Conservation (phyloP, 148 eudicot species). For the Talinum fruticosum region DNA sequence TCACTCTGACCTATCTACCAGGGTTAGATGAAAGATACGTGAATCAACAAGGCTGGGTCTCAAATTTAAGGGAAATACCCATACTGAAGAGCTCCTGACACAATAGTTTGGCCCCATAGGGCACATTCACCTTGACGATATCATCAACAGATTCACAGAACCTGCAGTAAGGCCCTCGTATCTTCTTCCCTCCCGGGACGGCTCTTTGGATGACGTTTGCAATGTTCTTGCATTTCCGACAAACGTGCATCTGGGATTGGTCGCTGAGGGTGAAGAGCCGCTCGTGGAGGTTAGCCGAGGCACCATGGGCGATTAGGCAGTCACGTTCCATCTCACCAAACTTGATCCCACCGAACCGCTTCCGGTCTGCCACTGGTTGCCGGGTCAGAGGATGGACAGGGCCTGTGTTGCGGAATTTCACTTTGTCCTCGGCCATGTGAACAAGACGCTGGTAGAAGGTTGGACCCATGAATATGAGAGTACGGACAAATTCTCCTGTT, state of each 20-base stretch:
- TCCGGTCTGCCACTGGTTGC: conserved; percentile 92
- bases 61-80: conserved; percentile 88
- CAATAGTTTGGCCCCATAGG: conserved; percentile 89
- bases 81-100: conserved; percentile 92
- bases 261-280: conserved; percentile 92
- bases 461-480: conserved; percentile 86
- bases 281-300: conserved; percentile 88
- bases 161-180: conserved; percentile 81
- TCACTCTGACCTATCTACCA: neutral
- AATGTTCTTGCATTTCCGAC: conserved; percentile 58
- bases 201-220: conserved; percentile 73
- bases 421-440: conserved; percentile 97
- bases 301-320: conserved; percentile 94
- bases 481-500: conserved; percentile 67
- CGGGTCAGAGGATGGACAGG: conserved; percentile 93
- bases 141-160: conserved; percentile 77
- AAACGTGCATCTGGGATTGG: conserved; percentile 81
- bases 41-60: conserved; percentile 64
- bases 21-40: neutral
- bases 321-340: conserved; percentile 97
- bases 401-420: conserved; percentile 90
- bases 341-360: conserved; percentile 92
- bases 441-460: conserved; percentile 81
- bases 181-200: conserved; percentile 62
- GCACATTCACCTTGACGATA: conserved; percentile 69